Evolutionary conservation across 805 yeast species (phyloP), one percentile per base, ranked within the genome.

Genomic region (Isabelozyma heimii): DNA sequence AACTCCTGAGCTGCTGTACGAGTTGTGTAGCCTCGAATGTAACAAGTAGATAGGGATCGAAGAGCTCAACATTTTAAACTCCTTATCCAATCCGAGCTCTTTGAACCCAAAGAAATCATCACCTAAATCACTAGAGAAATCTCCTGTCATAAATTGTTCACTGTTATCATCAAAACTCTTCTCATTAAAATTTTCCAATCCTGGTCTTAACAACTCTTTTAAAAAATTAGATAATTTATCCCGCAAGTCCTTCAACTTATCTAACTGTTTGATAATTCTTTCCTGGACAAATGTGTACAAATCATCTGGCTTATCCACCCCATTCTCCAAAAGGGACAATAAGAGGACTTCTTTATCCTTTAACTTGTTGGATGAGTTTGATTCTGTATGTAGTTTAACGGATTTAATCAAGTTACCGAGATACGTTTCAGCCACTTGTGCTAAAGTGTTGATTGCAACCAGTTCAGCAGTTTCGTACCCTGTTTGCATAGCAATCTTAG

Each of bases 51-150:
- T 74, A 1, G 99, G 99, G 26, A 94, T 90, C 0, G 96, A 82
- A 2, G 91, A 80, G 27, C 91, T 86, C 44, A 91, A 69, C 62
- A 92, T 73, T 9, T 92, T 91, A 64, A 90, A 87, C 65, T 94
- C 99, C 59, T 86, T 89, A 60, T 92, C 98, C 46, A 94, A 72
- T 0, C 99, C 99, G 43, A 94, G 74, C 55, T 92, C 98, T 62
- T 81, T 87, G 75, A 94, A 95, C 0, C 99, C 99, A 71, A 95
- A 95, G 77, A 91, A 94, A 69, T 94, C 99, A 59, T 92, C 99
- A 6, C 98, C 99, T 37, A 94, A 72, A 52, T 91, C 97, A 58
- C 82, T 86, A 1, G 97, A 87, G 65, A 94, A 94, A 60, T 91
- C 97, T 49, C 99, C 99, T 28, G 94, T 87, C 55, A 92, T 69